Conservation (phyloP, 2,329 filamentous ascomycete genomes). For the Neoscytalidium dimidiatum region DNA sequence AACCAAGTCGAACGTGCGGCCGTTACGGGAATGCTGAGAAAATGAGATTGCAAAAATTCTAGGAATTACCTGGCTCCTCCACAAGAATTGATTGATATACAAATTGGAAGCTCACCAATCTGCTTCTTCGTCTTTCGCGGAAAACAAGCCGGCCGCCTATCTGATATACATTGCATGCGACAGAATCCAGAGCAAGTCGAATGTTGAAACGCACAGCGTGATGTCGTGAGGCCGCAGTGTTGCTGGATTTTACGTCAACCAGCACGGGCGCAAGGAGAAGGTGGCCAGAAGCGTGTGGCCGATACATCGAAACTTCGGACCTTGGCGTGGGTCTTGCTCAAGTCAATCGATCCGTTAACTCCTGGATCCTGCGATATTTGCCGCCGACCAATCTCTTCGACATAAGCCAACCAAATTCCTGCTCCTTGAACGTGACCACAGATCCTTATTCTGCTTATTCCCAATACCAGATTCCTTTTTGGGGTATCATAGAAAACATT, state of each 20-base stretch:
- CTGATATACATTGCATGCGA: neutral
- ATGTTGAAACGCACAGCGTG: neutral
- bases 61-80: neutral
- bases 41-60: neutral
- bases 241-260: neutral
- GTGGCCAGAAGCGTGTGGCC: neutral
- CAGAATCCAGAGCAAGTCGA: neutral
- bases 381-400: neutral
- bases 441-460: neutral
- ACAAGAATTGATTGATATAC: neutral
- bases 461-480: conserved; percentile 14
- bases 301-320: neutral
- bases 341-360: neutral
- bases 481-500: conserved; percentile 20
- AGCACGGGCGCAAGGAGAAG: neutral
- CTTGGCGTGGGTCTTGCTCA: neutral
- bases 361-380: neutral
- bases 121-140: neutral
- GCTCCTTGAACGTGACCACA: neutral
- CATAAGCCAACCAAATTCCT: neutral
- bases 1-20: too few relatives aligned
- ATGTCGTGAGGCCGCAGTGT: neutral
- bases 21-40: too few relatives aligned
- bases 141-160: neutral
- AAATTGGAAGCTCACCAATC: neutral